Evolutionary conservation across 768 basidiomycete species (phyloP).

Genomic region (Sutorius australiensis): DNA sequence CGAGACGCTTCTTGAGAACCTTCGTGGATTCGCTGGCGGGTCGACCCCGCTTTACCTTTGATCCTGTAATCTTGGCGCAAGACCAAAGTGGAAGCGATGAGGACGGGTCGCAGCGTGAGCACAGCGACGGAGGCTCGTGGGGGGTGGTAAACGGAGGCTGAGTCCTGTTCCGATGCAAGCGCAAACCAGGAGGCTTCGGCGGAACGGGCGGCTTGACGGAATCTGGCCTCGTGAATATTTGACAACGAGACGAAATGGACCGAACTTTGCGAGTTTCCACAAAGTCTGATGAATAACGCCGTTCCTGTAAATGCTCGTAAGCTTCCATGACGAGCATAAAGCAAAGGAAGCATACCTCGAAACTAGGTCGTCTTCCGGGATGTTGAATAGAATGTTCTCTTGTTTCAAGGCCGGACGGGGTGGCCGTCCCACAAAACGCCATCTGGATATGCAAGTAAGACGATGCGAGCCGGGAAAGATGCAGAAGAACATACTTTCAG

Average conservation of each 20-base stretch:
- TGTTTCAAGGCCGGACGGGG: neutral
- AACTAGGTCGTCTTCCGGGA: neutral
- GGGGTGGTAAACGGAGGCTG: neutral
- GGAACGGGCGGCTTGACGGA: conserved; percentile 5
- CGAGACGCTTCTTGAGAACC: conserved; percentile 7
- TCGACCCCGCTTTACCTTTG: conserved; percentile 5
- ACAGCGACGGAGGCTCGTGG: neutral
- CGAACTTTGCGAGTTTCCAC: neutral
- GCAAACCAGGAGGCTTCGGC: neutral
- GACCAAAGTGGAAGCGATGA: conserved; percentile 9
- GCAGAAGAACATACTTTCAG: conserved; percentile 1
- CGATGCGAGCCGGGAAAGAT: neutral
- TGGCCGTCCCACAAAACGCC: neutral
- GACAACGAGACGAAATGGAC: neutral
- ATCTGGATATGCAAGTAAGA: neutral
- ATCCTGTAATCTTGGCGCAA: conserved; percentile 17
- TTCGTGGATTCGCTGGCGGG: neutral
- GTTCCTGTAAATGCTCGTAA: neutral
- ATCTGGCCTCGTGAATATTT: neutral
- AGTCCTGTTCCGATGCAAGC: neutral
- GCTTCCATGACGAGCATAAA: no score
- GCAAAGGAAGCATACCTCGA: neutral
- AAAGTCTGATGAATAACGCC: neutral
- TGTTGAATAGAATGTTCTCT: neutral
- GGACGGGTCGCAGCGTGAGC: conserved; percentile 2